Percentiles rank a stretch among this genome's conserved stretches.
Evolutionary conservation across 176 grass and related monocot genomes (phyloP).

Genomic region (Elaeis guineensis): DNA sequence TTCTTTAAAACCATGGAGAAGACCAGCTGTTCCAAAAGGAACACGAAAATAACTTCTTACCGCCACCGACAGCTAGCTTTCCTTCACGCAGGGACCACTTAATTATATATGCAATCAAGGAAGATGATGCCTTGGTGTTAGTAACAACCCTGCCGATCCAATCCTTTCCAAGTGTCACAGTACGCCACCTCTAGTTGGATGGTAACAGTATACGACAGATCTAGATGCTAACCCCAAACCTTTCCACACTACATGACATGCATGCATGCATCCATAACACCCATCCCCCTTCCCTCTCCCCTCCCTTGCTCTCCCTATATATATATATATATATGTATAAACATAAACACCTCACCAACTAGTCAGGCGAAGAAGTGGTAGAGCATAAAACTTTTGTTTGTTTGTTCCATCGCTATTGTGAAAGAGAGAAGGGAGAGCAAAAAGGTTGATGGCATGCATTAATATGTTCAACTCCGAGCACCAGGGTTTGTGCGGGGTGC

Average conservation of each 20-base stretch:
- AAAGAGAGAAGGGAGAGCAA: not conserved
- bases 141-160: too few relatives aligned
- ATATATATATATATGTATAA: conserved; percentile 6
- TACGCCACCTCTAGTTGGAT: too few relatives aligned
- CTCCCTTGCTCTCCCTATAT: conserved; percentile 13
- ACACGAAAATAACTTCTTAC: too few relatives aligned
- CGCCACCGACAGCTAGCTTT: too few relatives aligned
- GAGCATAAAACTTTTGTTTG: not conserved
- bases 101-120: too few relatives aligned
- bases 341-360: not conserved
- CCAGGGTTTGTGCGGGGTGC: conserved; percentile 25
- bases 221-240: conserved; percentile 24
- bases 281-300: not conserved
- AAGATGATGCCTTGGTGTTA: too few relatives aligned
- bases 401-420: not conserved
- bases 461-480: conserved; percentile 94
- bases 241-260: conserved; percentile 14
- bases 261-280: not conserved
- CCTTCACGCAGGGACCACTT: too few relatives aligned
- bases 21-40: too few relatives aligned
- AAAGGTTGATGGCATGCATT: conserved; percentile 66
- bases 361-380: not conserved
- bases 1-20: too few relatives aligned
- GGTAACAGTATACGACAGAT: conserved; percentile 17
- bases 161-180: too few relatives aligned